These are phyloP conservation scores for Volvox africanus DNA, from an alignment of 139 green algal species.

Conservation along the genomic window DNA sequence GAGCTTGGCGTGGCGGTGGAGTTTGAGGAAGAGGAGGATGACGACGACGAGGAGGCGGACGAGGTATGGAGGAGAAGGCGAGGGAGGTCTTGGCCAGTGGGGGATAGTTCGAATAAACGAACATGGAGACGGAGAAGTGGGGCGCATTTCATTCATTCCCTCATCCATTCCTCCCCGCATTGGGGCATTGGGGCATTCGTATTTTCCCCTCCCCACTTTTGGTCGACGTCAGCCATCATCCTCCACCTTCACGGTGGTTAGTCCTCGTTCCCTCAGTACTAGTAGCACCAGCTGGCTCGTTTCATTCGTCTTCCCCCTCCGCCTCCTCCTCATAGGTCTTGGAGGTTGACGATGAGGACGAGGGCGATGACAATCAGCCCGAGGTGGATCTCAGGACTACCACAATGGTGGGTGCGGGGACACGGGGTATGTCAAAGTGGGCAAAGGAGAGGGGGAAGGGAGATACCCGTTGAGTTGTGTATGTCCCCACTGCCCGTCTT, in stretches of 20 bases:
- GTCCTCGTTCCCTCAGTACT: no score
- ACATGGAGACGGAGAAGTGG: background rate
- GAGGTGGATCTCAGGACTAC: constrained; percentile 46
- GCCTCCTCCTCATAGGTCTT: constrained; percentile 40
- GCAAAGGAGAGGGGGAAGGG: background rate
- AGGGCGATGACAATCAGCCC: constrained; percentile 43
- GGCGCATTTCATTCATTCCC: background rate
- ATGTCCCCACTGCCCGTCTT: background rate
- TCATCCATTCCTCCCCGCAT: background rate
- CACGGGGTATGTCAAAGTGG: background rate
- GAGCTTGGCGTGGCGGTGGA: constrained; percentile 96
- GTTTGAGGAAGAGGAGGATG: constrained; percentile 73
- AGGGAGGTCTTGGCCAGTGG: background rate
- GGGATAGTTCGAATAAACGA: background rate
- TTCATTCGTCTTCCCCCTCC: no score
- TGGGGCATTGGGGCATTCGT: no score
- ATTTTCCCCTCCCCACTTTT: no score
- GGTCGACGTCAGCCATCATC: no score
- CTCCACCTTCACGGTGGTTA: no score
- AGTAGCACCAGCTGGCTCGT: no score
- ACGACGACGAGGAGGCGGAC: constrained; percentile 65
- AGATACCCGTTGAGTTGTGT: background rate
- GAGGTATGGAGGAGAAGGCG: constrained; percentile 39
- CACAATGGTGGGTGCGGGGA: constrained; percentile 29
- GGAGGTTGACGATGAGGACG: constrained; percentile 72